A percentile compares a stretch with the other conserved stretches of the same genome.
Conservation (phyloP, 2,329 filamentous ascomycete species). For the Ceratocystis harringtonii region DNA sequence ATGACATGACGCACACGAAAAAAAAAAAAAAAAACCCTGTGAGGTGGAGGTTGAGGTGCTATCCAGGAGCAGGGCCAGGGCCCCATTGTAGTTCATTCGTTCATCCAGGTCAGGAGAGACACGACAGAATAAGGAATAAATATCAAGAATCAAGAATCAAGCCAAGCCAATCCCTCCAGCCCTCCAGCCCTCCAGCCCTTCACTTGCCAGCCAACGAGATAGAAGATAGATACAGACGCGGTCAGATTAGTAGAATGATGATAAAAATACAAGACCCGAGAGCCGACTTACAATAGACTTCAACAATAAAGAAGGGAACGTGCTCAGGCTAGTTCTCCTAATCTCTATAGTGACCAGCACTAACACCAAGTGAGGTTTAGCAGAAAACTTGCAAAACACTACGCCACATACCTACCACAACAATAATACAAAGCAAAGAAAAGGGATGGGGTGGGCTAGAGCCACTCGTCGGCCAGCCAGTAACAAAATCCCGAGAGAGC, state of each 20-base stretch:
- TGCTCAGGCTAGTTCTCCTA: background rate
- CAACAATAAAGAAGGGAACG: background rate
- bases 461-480: no score
- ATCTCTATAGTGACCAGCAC: constrained; percentile 5
- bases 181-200: no score
- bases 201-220: background rate
- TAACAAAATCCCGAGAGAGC: no score
- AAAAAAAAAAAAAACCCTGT: background rate
- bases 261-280: background rate
- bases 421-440: background rate
- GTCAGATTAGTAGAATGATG: background rate
- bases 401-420: background rate
- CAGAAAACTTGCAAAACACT: background rate
- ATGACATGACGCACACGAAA: background rate
- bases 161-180: no score
- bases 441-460: background rate
- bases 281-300: background rate
- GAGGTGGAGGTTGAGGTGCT: background rate
- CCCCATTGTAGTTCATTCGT: no score
- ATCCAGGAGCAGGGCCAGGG: no score
- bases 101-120: background rate
- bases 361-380: constrained; percentile 2
- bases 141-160: no score
- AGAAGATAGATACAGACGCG: background rate
- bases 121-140: background rate